Conservation (phyloP, 163 green algal species). For the Scenedesmus sp. region DNA sequence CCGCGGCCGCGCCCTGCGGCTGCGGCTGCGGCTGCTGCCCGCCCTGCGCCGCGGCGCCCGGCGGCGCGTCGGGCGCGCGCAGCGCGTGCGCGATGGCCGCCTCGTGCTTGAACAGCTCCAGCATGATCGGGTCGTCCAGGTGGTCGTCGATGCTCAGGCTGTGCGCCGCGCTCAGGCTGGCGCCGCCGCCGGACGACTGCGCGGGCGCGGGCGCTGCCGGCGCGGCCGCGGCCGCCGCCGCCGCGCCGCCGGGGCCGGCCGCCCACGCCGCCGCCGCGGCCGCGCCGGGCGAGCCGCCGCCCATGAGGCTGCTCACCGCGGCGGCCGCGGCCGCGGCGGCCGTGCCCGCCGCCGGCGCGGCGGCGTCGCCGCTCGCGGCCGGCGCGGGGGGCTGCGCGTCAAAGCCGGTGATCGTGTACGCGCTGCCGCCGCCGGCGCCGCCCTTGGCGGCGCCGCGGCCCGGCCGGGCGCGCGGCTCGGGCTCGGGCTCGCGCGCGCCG, state of each 20-base stretch:
- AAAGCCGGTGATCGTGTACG: slow-evolving; percentile 5
- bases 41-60: not conserved
- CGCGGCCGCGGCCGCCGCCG: not conserved
- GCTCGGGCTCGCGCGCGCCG: too few species aligned
- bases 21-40: not conserved
- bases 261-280: not conserved
- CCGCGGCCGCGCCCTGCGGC: not conserved
- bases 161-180: not conserved
- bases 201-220: not conserved
- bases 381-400: slow-evolving; percentile 8
- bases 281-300: not conserved
- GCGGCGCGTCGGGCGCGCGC: not conserved
- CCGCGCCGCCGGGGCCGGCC: not conserved
- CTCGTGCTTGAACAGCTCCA: slow-evolving; percentile 45
- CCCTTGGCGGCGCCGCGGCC: too few species aligned
- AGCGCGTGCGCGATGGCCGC: slow-evolving; percentile 35
- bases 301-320: not conserved
- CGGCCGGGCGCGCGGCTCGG: too few species aligned
- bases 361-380: not conserved
- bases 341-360: not conserved
- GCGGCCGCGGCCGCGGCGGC: not conserved
- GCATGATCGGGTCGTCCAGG: slow-evolving; percentile 41
- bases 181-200: not conserved
- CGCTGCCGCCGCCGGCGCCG: not conserved
- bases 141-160: slow-evolving; percentile 41